phyloP scores from a whole-genome alignment of 352 stramenopile genomes.

The Globisporangium apiculatum region DNA sequence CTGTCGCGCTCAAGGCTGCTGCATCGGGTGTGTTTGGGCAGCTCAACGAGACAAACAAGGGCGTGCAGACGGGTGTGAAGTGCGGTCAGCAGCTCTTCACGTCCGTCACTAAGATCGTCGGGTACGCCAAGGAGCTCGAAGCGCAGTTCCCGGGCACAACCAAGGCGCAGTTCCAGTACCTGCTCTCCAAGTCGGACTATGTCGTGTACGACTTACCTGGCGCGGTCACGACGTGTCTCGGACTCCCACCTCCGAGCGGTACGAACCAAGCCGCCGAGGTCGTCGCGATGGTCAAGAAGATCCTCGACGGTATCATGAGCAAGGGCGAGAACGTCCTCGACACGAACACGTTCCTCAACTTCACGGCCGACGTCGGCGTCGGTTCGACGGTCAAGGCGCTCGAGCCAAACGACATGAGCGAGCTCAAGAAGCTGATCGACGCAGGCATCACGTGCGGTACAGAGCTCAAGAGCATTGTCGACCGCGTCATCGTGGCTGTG shows the following conservation, averaged over 20 bases:
- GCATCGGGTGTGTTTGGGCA: too few relatives aligned
- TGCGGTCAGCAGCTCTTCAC: conserved; percentile 44
- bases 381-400: conserved; percentile 5
- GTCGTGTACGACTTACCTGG: conserved; percentile 41
- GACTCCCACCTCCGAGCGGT: conserved; percentile 11
- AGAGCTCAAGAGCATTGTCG: too few relatives aligned
- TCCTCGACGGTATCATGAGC: conserved; percentile 17
- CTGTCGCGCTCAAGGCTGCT: too few relatives aligned
- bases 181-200: conserved; percentile 51
- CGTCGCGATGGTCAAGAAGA: conserved; percentile 9
- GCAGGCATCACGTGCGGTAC: conserved; percentile 7
- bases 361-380: conserved; percentile 15
- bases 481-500: too few relatives aligned
- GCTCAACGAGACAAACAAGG: conserved; percentile 20
- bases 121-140: conserved; percentile 33
- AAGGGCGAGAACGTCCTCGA: conserved; percentile 31
- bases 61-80: conserved; percentile 32
- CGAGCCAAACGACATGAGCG: background rate
- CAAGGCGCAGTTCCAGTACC: conserved; percentile 32
- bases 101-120: conserved; percentile 31
- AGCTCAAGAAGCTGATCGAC: conserved; percentile 26
- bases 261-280: conserved; percentile 4
- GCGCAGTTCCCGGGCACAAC: conserved; percentile 29
- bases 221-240: conserved; percentile 37
- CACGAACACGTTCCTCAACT: conserved; percentile 23